A percentile compares a stretch with the other conserved stretches of the same genome.
Conservation (phyloP, 345 rosid genomes). For the Carallia brachiata region DNA sequence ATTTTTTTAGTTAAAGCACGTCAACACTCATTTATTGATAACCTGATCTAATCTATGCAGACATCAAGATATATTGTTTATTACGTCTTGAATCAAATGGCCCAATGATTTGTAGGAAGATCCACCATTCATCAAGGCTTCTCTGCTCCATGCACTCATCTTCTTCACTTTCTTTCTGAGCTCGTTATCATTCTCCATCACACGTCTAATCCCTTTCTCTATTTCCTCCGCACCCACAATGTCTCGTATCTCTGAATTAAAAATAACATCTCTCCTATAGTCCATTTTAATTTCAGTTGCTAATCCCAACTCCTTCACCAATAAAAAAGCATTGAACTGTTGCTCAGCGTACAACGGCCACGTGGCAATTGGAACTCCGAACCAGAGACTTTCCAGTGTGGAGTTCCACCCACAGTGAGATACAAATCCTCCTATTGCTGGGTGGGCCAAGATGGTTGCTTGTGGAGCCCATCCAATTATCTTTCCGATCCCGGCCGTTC, state of each 20-base stretch:
- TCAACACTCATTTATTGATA: not conserved
- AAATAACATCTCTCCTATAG: too few species aligned
- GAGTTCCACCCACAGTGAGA: too few species aligned
- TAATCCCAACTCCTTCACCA: too few species aligned
- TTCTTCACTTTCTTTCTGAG: not conserved
- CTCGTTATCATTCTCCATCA: not conserved
- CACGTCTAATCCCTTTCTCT: not conserved
- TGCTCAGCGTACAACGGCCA: too few species aligned
- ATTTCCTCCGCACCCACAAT: not conserved
- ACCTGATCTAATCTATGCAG: too few species aligned
- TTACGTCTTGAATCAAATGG: not conserved
- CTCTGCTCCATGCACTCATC: not conserved
- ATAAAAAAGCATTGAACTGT: too few species aligned
- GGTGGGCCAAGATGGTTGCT: conserved; percentile 4
- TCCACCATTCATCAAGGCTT: conserved; percentile 1
- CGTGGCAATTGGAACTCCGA: too few species aligned
- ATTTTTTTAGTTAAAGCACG: too few species aligned
- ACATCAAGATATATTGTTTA: not conserved
- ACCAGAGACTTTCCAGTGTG: too few species aligned
- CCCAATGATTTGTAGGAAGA: not conserved
- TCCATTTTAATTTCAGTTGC: too few species aligned
- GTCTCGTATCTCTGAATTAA: not conserved
- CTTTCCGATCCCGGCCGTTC: conserved; percentile 1
- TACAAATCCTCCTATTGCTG: not conserved
- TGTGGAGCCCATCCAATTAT: conserved; percentile 17